A percentile compares a stretch with the other conserved stretches of the same genome.
These are phyloP conservation scores for Pisolithus tinctorius DNA, from an alignment of 768 basidiomycete genomes.

Conservation along the genomic window DNA sequence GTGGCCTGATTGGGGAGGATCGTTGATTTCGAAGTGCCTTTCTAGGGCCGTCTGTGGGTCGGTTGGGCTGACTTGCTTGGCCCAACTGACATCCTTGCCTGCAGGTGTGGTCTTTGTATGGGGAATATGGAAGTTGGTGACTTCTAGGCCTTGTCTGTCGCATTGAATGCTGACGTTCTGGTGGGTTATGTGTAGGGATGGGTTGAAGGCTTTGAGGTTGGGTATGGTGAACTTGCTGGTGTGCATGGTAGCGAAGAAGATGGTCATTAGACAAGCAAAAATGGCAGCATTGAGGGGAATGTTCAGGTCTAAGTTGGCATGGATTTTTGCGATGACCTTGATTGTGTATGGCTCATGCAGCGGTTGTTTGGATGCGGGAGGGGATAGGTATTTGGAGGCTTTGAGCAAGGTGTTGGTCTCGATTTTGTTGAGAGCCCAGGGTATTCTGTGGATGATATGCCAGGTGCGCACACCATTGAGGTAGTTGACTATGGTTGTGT, in stretches of 20 bases:
- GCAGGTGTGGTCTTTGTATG: conserved; percentile 6
- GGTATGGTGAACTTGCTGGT: conserved; percentile 35
- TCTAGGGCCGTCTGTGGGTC: conserved; percentile 20
- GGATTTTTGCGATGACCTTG: background rate
- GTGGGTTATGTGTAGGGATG: too few relatives aligned
- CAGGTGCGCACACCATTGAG: conserved; percentile 13
- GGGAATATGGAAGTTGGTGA: conserved; percentile 9
- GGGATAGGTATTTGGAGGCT: conserved; percentile 11
- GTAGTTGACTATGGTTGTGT: too few relatives aligned
- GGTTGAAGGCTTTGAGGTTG: too few relatives aligned
- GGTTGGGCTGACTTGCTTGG: conserved; percentile 17
- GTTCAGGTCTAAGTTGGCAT: accelerated
- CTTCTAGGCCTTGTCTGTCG: too few relatives aligned
- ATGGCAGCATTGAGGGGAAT: conserved; percentile 29
- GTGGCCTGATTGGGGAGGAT: conserved; percentile 11
- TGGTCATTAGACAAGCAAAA: conserved; percentile 32
- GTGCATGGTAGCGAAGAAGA: conserved; percentile 30
- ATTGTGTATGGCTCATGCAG: conserved; percentile 7
- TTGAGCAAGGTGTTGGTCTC: too few relatives aligned
- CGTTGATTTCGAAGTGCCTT: conserved; percentile 27
- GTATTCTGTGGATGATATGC: conserved; percentile 20
- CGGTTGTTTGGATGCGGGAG: conserved; percentile 6
- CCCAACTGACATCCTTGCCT: conserved; percentile 32
- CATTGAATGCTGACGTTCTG: too few relatives aligned
- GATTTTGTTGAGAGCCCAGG: conserved; percentile 10